Conservation (phyloP, 2,329 filamentous ascomycete genomes). For the Hypoxylon rubiginosum region DNA sequence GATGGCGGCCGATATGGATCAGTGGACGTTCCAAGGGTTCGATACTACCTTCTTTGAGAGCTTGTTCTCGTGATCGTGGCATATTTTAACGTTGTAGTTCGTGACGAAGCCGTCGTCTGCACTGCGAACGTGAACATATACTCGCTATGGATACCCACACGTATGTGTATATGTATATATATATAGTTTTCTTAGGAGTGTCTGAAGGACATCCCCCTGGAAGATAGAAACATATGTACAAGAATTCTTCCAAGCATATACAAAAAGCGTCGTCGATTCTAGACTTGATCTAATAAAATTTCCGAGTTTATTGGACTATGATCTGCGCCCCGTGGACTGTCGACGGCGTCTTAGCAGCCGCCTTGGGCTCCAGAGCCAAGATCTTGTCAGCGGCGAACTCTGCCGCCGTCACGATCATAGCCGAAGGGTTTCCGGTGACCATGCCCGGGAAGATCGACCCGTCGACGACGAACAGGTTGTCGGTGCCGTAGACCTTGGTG, state of each 20-base stretch:
- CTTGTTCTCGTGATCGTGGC: constrained; percentile 33
- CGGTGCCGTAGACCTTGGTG: constrained; percentile 76
- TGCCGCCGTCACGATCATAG: constrained; percentile 57
- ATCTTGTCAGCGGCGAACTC: constrained; percentile 56
- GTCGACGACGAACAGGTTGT: constrained; percentile 78
- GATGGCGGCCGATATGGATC: constrained; percentile 52
- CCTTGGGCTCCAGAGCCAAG: constrained; percentile 47
- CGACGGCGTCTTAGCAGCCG: constrained; percentile 34
- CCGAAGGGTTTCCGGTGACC: constrained; percentile 74
- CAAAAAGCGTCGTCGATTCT: constrained; percentile 10
- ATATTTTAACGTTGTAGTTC: neutral
- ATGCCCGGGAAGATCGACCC: constrained; percentile 78
- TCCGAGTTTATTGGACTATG: constrained; percentile 33
- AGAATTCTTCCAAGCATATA: constrained; percentile 27
- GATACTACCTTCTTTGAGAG: constrained; percentile 51
- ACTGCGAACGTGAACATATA: neutral
- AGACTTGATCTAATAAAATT: neutral
- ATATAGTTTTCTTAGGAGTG: constrained; percentile 18
- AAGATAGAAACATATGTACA: constrained; percentile 39
- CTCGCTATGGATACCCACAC: constrained; percentile 9
- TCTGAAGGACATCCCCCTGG: constrained; percentile 8
- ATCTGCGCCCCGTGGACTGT: constrained; percentile 43
- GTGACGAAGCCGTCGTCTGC: neutral
- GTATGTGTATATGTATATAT: constrained; percentile 39
- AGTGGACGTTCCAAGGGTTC: constrained; percentile 59